Conservation (phyloP, 495 filamentous ascomycete genomes). For the Talaromyces nanjingensis region DNA sequence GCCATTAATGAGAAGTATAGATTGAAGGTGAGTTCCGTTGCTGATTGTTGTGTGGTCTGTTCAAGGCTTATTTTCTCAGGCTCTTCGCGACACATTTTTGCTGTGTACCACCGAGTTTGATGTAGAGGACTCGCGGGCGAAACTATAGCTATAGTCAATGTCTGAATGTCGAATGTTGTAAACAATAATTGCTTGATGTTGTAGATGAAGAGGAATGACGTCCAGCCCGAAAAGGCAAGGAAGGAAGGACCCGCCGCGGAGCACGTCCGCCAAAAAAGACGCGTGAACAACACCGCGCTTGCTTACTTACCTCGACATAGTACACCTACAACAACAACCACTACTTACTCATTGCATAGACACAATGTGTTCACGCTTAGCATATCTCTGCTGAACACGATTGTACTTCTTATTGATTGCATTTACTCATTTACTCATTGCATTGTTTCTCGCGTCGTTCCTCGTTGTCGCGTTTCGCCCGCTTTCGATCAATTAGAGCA, state of each 20-base stretch:
- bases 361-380: not conserved
- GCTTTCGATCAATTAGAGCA: not conserved
- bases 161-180: not conserved
- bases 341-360: not conserved
- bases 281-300: constrained; percentile 1
- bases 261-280: constrained; percentile 2
- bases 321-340: not conserved
- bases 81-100: constrained; percentile 56
- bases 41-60: not conserved
- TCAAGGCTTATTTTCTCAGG: constrained; percentile 13
- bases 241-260: constrained; percentile 6
- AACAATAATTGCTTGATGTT: not conserved
- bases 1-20: constrained; percentile 50
- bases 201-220: not conserved
- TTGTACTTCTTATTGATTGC: not conserved
- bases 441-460: not conserved
- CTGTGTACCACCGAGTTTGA: constrained; percentile 54
- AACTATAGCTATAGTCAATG: constrained; percentile 18
- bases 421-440: not conserved
- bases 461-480: not conserved
- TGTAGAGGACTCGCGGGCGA: constrained; percentile 19
- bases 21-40: constrained; percentile 30
- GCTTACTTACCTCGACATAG: not conserved
- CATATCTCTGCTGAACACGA: not conserved
- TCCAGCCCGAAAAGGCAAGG: not conserved